Conservation (phyloP, 2,329 filamentous ascomycete species). For the Botrytis galanthina region DNA sequence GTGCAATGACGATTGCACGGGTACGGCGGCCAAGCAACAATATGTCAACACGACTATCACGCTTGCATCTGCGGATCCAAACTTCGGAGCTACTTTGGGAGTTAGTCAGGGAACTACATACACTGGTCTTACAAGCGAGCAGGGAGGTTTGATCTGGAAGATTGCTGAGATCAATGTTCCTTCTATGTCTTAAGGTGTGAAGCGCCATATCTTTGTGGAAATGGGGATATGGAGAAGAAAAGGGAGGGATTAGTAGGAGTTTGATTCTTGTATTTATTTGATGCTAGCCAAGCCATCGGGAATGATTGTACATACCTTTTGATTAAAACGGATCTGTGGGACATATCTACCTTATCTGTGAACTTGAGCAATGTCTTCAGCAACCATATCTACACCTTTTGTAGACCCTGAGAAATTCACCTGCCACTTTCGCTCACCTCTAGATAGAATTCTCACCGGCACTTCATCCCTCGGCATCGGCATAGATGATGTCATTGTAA, state of each 20-base stretch:
- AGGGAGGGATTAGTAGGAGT: not conserved
- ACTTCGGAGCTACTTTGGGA: conserved; percentile 36
- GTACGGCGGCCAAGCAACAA: conserved; percentile 42
- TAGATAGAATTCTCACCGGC: not conserved
- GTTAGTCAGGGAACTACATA: conserved; percentile 40
- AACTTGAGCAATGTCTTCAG: not conserved
- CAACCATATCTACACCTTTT: not conserved
- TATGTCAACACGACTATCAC: conserved; percentile 44
- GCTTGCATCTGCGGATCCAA: conserved; percentile 38
- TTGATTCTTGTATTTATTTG: not conserved
- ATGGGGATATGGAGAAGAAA: not conserved
- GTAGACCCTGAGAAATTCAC: not conserved
- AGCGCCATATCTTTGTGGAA: not conserved
- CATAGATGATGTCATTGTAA: not conserved
- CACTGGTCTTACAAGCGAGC: conserved; percentile 37
- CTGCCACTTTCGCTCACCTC: not conserved
- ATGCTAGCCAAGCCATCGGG: not conserved
- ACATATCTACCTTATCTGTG: not conserved
- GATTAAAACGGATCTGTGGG: not conserved
- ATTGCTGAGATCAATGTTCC: conserved; percentile 41
- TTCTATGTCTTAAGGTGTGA: conserved; percentile 32
- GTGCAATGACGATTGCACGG: conserved; percentile 41
- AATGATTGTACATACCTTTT: not conserved
- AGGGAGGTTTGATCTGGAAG: conserved; percentile 42
- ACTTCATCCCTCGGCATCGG: not conserved